Evolutionary conservation across 2,329 filamentous ascomycete species (phyloP).

Genomic region (Botrytis medusae): DNA sequence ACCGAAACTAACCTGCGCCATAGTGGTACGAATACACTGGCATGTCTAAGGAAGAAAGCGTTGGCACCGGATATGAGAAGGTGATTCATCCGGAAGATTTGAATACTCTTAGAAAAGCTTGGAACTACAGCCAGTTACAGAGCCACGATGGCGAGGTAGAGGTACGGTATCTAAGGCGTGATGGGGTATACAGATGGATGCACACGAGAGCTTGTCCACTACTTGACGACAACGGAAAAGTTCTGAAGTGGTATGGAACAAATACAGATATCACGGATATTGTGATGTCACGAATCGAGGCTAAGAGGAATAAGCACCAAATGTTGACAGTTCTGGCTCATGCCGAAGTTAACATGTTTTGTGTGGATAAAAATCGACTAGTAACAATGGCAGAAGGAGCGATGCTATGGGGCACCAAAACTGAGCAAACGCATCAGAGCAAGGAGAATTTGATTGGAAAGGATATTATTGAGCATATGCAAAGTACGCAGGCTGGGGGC

Average conservation of each 20-base stretch:
- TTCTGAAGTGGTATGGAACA: constrained; percentile 35
- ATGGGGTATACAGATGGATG: constrained; percentile 35
- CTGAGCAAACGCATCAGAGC: neutral
- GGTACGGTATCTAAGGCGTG: constrained; percentile 30
- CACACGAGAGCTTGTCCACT: constrained; percentile 30
- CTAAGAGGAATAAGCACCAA: constrained; percentile 31
- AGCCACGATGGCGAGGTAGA: constrained; percentile 28
- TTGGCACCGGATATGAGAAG: constrained; percentile 23
- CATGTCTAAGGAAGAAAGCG: constrained; percentile 26
- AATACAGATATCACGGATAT: constrained; percentile 34
- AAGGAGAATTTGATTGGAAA: constrained; percentile 25
- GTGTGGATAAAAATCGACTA: constrained; percentile 26
- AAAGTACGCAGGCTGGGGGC: constrained; percentile 24
- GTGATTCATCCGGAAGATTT: constrained; percentile 31
- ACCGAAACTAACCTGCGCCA: neutral
- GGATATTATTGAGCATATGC: constrained; percentile 26
- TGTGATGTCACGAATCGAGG: constrained; percentile 31
- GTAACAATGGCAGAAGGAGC: constrained; percentile 31
- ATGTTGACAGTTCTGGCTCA: constrained; percentile 33
- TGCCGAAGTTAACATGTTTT: constrained; percentile 33
- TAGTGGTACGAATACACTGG: constrained; percentile 36
- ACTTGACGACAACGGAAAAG: constrained; percentile 22
- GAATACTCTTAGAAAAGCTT: constrained; percentile 21
- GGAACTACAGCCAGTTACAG: constrained; percentile 15
- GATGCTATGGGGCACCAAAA: constrained; percentile 26